These are phyloP conservation scores for Phallus indusiatus DNA, from an alignment of 768 basidiomycete genomes.

Conservation along the genomic window DNA sequence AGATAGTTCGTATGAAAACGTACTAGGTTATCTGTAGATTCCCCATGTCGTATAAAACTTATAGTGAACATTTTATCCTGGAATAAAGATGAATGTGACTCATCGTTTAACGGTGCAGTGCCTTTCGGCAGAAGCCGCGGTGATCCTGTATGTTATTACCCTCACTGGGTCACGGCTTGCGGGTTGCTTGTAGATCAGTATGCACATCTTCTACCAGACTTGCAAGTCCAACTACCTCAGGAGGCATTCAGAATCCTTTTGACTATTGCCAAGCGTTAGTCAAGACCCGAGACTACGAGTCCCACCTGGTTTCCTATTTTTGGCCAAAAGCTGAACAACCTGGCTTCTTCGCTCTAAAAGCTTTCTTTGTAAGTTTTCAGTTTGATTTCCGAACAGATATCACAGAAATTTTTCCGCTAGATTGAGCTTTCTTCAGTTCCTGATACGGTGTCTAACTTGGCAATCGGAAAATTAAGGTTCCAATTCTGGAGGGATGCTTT, in stretches of 20 bases:
- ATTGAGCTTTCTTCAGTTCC: conserved; percentile 70
- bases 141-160: not conserved
- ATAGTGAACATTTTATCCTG: conserved; percentile 10
- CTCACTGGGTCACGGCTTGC: not conserved
- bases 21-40: conserved; percentile 70
- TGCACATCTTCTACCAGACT: not conserved
- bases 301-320: conserved; percentile 60
- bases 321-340: conserved; percentile 56
- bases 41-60: conserved; percentile 47
- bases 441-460: conserved; percentile 62
- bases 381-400: conserved; percentile 1
- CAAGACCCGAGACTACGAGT: conserved; percentile 74
- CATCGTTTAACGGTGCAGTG: not conserved
- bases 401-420: conserved; percentile 25
- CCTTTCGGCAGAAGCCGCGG: not conserved
- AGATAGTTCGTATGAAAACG: conserved; percentile 13
- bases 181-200: not conserved
- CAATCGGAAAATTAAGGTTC: conserved; percentile 75
- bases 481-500: conserved; percentile 84
- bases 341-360: conserved; percentile 71
- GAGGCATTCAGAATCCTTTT: conserved; percentile 30
- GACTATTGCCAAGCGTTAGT: conserved; percentile 66
- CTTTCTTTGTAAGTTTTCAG: conserved; percentile 61
- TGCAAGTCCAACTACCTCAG: not conserved
- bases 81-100: not conserved